Evolutionary conservation across 2,329 filamentous ascomycete genomes (phyloP).

Genomic region (Talaromyces verruculosus): DNA sequence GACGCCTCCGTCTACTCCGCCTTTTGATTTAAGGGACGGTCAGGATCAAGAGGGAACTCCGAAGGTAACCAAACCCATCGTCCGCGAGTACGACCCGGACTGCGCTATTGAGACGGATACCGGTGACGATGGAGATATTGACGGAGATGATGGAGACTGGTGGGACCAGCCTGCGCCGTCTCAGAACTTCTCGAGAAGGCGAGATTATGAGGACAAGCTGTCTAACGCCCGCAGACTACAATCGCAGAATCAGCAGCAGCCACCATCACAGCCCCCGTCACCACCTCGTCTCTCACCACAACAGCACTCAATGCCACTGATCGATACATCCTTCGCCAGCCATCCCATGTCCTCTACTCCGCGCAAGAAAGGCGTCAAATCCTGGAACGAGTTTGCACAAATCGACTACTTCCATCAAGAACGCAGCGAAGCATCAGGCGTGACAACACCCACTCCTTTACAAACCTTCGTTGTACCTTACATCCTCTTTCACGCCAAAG

Average conservation of each 20-base stretch:
- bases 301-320: conserved; percentile 26
- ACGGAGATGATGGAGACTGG: conserved; percentile 19
- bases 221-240: conserved; percentile 16
- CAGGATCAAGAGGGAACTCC: conserved; percentile 21
- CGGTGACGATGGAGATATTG: conserved; percentile 20
- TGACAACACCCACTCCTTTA: conserved; percentile 3
- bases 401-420: conserved; percentile 37
- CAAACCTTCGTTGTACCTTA: conserved; percentile 35
- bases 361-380: conserved; percentile 33
- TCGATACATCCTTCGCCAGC: conserved; percentile 41
- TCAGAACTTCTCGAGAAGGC: conserved; percentile 4
- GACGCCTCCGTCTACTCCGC: conserved; percentile 43
- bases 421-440: background rate
- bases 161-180: conserved; percentile 20
- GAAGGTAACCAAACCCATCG: background rate
- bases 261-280: conserved; percentile 2
- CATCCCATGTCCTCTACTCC: conserved; percentile 32
- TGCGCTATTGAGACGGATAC: conserved; percentile 21
- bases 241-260: conserved; percentile 14
- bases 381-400: conserved; percentile 42
- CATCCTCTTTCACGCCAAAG: conserved; percentile 45
- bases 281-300: conserved; percentile 1
- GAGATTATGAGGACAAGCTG: conserved; percentile 7
- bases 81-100: conserved; percentile 5
- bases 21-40: conserved; percentile 27